Conservation (phyloP, 2,329 filamentous ascomycete genomes). For the Pseudocercospora cruenta region DNA sequence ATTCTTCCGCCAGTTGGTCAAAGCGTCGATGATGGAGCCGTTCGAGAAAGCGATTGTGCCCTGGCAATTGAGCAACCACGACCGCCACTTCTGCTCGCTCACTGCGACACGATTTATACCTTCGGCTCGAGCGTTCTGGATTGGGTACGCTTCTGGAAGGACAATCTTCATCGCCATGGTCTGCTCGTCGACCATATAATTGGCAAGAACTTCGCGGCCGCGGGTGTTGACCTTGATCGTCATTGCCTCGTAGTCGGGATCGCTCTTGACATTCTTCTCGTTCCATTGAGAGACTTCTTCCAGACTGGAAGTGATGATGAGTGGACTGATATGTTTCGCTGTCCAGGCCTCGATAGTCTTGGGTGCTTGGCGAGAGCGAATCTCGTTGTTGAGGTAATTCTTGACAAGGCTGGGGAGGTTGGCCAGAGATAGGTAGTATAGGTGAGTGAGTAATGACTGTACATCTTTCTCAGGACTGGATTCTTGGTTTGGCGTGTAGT, state of each 20-base stretch:
- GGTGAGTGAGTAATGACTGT: conserved; percentile 80
- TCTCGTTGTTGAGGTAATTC: conserved; percentile 75
- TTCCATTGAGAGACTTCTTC: conserved; percentile 72
- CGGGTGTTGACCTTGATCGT: conserved; percentile 71
- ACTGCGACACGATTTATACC: conserved; percentile 84
- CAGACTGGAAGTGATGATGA: conserved; percentile 68
- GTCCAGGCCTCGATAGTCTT: conserved; percentile 84
- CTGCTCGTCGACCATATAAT: conserved; percentile 86
- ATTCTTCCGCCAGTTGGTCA: conserved; percentile 83
- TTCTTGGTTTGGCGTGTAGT: conserved; percentile 59
- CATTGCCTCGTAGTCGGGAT: conserved; percentile 57
- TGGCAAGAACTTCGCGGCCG: conserved; percentile 76
- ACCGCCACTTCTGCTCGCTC: conserved; percentile 88
- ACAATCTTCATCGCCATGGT: conserved; percentile 80
- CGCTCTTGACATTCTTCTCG: conserved; percentile 42
- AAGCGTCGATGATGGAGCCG: conserved; percentile 82
- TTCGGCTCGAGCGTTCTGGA: conserved; percentile 75
- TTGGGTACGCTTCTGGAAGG: conserved; percentile 79
- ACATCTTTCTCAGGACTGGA: conserved; percentile 72
- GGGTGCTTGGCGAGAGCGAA: conserved; percentile 76
- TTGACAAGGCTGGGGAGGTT: conserved; percentile 79
- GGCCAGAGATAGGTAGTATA: conserved; percentile 81
- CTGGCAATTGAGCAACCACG: conserved; percentile 84
- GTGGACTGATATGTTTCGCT: conserved; percentile 74
- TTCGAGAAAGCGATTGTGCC: conserved; percentile 94